Conservation (phyloP, 2,329 filamentous ascomycete genomes). For the Penicillium sp. region DNA sequence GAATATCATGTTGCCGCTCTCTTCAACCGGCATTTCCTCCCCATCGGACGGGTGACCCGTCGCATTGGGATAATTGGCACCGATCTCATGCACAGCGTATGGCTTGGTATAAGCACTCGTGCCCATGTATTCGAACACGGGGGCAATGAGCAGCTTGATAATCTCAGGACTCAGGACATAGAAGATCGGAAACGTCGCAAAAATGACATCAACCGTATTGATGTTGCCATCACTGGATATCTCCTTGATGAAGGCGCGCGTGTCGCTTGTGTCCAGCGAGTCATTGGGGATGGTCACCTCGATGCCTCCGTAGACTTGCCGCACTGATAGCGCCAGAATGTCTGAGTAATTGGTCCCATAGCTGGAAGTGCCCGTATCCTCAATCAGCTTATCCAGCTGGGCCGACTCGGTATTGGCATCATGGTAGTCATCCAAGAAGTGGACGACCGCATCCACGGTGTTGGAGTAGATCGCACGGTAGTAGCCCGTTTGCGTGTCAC, state of each 20-base stretch:
- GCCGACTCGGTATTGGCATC: conserved; percentile 36
- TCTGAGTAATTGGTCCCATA: conserved; percentile 40
- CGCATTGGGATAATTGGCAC: conserved; percentile 40
- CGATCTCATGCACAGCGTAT: conserved; percentile 42
- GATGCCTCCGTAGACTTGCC: conserved; percentile 43
- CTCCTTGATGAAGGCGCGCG: conserved; percentile 42
- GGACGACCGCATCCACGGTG: conserved; percentile 32
- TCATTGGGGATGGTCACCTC: conserved; percentile 40
- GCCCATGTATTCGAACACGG: conserved; percentile 42
- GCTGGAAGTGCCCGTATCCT: conserved; percentile 22
- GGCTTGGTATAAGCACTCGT: conserved; percentile 35
- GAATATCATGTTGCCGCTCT: conserved; percentile 41
- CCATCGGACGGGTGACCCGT: conserved; percentile 37
- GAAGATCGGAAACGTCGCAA: conserved; percentile 43
- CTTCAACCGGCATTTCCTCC: conserved; percentile 43
- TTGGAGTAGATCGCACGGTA: conserved; percentile 35
- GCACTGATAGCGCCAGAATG: conserved; percentile 41
- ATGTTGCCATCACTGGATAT: conserved; percentile 46
- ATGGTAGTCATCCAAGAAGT: conserved; percentile 42
- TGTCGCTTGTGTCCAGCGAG: conserved; percentile 30
- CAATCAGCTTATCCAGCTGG: conserved; percentile 29
- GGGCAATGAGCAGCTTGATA: conserved; percentile 44
- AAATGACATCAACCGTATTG: conserved; percentile 47
- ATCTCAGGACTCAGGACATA: conserved; percentile 42
- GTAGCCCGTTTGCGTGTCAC: conserved; percentile 38